phyloP scores from a whole-genome alignment of 2,329 filamentous ascomycete genomes.

The Acephala macrosclerotiorum region DNA sequence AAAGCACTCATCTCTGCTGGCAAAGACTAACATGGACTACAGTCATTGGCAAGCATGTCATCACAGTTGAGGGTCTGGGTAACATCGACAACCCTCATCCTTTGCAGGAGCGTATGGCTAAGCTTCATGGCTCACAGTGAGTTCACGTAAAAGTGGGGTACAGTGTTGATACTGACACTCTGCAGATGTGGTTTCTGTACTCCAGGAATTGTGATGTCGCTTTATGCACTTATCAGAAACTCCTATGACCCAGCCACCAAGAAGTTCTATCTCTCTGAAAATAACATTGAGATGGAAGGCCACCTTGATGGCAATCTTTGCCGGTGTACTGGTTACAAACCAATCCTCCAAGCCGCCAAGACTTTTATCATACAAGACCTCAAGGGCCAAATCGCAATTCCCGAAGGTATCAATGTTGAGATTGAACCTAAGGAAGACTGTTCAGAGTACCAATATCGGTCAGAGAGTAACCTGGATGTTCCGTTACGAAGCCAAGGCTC shows the following conservation, averaged over 20 bases:
- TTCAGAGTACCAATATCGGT: conserved; percentile 32
- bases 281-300: conserved; percentile 83
- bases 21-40: not conserved
- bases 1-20: not conserved
- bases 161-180: not conserved
- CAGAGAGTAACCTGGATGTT: conserved; percentile 27
- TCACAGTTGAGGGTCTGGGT: conserved; percentile 94
- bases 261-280: conserved; percentile 57
- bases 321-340: conserved; percentile 90
- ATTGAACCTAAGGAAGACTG: conserved; percentile 42
- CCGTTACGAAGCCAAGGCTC: conserved; percentile 26
- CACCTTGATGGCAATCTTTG: conserved; percentile 91
- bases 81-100: conserved; percentile 85
- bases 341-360: conserved; percentile 90
- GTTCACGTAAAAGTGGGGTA: conserved; percentile 40
- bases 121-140: conserved; percentile 88
- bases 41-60: conserved; percentile 96
- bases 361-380: conserved; percentile 68
- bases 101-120: conserved; percentile 87
- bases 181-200: conserved; percentile 74
- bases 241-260: conserved; percentile 65
- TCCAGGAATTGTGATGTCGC: conserved; percentile 94
- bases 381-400: conserved; percentile 60
- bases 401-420: conserved; percentile 66
- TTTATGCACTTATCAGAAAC: conserved; percentile 91